These are phyloP conservation scores for Sugiyamaella smithiae DNA, from an alignment of 805 yeast species.

Conservation along the genomic window DNA sequence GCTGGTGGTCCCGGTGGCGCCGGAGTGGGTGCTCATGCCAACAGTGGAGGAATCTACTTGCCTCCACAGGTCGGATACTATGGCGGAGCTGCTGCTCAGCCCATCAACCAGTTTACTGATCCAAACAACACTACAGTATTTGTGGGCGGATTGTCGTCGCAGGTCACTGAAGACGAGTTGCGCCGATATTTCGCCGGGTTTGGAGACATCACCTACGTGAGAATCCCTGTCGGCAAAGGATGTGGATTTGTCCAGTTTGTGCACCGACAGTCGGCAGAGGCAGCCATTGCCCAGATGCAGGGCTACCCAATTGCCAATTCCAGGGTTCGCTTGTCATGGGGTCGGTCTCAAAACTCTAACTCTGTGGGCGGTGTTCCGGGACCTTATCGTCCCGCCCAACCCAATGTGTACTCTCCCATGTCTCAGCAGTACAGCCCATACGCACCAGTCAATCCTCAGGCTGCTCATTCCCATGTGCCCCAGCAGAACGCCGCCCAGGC, in stretches of 20 bases:
- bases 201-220: conserved; percentile 60
- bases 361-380: conserved; percentile 18
- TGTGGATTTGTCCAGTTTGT: conserved; percentile 88
- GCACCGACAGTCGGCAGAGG: conserved; percentile 77
- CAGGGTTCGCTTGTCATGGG: conserved; percentile 85
- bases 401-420: conserved; percentile 35
- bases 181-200: conserved; percentile 61
- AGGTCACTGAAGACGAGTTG: conserved; percentile 57
- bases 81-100: conserved; percentile 15
- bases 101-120: conserved; percentile 60
- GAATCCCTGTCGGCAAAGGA: conserved; percentile 71
- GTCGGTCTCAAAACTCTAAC: conserved; percentile 49
- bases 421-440: conserved; percentile 36
- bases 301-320: conserved; percentile 85
- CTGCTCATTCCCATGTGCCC: conserved; percentile 14
- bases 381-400: conserved; percentile 35
- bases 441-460: conserved; percentile 32
- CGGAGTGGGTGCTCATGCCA: conserved; percentile 1
- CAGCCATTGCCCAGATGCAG: conserved; percentile 82
- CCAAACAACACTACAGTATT: conserved; percentile 80
- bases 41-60: conserved; percentile 25
- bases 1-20: conserved; percentile 9
- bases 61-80: conserved; percentile 26
- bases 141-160: conserved; percentile 68
- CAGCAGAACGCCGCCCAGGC: not conserved